phyloP scores from a whole-genome alignment of 2,329 filamentous ascomycete species.

The Penicillium glabrum region DNA sequence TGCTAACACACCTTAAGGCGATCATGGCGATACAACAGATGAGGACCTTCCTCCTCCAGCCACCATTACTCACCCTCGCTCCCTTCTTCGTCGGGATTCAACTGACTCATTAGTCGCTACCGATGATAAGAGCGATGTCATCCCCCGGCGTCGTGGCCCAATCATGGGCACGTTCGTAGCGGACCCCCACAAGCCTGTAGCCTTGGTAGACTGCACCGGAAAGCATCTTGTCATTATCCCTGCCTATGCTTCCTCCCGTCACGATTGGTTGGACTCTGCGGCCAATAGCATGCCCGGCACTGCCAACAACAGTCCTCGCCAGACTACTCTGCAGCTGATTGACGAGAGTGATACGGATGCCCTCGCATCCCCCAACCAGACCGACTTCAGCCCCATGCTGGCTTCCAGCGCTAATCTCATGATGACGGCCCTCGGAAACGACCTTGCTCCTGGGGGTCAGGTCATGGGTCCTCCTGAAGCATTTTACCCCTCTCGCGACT shows the following conservation, averaged over 20 bases:
- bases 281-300: constrained; percentile 43
- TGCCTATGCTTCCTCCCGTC: constrained; percentile 47
- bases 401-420: constrained; percentile 72
- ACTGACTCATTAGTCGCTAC: constrained; percentile 46
- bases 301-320: constrained; percentile 44
- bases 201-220: constrained; percentile 48
- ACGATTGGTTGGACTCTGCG: constrained; percentile 47
- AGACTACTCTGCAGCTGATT: constrained; percentile 38
- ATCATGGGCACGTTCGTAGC: constrained; percentile 50
- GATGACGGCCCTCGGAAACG: constrained; percentile 67
- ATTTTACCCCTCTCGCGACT: constrained; percentile 67
- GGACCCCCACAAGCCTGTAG: constrained; percentile 49
- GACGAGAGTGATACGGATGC: constrained; percentile 49
- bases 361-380: constrained; percentile 37
- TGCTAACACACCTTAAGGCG: constrained; percentile 54
- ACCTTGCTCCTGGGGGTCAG: constrained; percentile 55
- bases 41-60: constrained; percentile 54
- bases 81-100: constrained; percentile 52
- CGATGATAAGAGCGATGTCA: constrained; percentile 34
- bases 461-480: constrained; percentile 73
- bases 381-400: constrained; percentile 55
- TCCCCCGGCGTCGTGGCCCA: constrained; percentile 45
- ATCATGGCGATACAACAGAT: constrained; percentile 62
- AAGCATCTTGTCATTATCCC: constrained; percentile 50
- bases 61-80: constrained; percentile 48